Evolutionary conservation across 1,139 yeast species (phyloP).

Genomic region (Pichia sp.): DNA sequence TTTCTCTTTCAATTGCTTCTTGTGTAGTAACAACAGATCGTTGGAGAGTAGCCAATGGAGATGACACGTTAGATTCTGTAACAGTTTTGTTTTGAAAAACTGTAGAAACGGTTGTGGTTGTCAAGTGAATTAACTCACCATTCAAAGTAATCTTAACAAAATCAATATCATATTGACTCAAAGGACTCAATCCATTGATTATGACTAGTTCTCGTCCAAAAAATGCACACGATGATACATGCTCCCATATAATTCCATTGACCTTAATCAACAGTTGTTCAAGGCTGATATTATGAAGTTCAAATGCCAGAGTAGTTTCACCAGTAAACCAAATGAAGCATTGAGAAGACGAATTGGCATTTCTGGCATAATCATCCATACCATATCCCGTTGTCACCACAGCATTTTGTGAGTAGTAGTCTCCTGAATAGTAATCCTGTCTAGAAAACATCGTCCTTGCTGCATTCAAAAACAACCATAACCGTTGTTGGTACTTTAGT

Average conservation of each 20-base stretch:
- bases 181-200: conserved; percentile 63
- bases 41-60: conserved; percentile 58
- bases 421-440: conserved; percentile 41
- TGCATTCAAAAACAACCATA: conserved; percentile 67
- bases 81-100: conserved; percentile 36
- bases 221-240: conserved; percentile 41
- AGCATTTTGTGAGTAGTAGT: conserved; percentile 32
- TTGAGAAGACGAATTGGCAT: conserved; percentile 29
- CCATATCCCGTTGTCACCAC: conserved; percentile 36
- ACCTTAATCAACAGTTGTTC: conserved; percentile 46
- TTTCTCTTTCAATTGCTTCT: conserved; percentile 48
- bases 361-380: conserved; percentile 33
- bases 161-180: conserved; percentile 65
- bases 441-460: conserved; percentile 49
- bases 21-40: conserved; percentile 60
- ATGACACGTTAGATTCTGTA: conserved; percentile 38
- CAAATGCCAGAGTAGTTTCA: conserved; percentile 46
- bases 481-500: conserved; percentile 45
- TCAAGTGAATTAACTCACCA: conserved; percentile 37
- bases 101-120: conserved; percentile 44
- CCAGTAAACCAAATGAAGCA: conserved; percentile 52
- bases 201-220: conserved; percentile 43
- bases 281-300: conserved; percentile 38
- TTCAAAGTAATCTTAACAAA: conserved; percentile 41
- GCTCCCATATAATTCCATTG: conserved; percentile 61